These are phyloP conservation scores for Hymenotorrendiella dingleyae DNA, from an alignment of 2,329 filamentous ascomycete species.

Conservation along the genomic window DNA sequence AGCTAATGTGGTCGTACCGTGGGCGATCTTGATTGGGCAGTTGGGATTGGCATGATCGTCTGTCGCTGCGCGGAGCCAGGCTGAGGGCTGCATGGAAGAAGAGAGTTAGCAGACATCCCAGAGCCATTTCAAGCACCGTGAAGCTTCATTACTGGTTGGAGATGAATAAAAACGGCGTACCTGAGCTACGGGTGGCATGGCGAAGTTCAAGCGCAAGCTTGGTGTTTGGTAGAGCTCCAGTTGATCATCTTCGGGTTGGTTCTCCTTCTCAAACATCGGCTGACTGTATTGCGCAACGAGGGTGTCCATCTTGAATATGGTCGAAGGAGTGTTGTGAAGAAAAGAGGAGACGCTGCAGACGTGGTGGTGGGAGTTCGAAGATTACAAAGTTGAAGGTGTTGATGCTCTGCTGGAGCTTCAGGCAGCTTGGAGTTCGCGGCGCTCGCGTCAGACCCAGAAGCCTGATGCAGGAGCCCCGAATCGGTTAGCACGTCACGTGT, in stretches of 20 bases:
- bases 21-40: conserved; percentile 98
- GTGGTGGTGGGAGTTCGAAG: conserved; percentile 3
- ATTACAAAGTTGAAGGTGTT: conserved; percentile 22
- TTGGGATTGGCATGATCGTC: conserved; percentile 95
- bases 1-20: conserved; percentile 95
- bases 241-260: conserved; percentile 65
- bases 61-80: conserved; percentile 93
- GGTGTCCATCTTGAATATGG: conserved; percentile 64
- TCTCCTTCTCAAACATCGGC: conserved; percentile 66
- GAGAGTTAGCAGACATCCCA: conserved; percentile 14
- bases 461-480: conserved; percentile 6
- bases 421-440: conserved; percentile 26
- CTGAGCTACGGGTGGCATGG: conserved; percentile 86
- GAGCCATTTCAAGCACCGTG: no score
- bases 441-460: conserved; percentile 7
- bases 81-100: conserved; percentile 57
- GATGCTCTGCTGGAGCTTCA: conserved; percentile 19
- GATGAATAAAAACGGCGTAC: conserved; percentile 40
- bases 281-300: conserved; percentile 89
- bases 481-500: conserved; percentile 7
- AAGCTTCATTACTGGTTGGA: no score
- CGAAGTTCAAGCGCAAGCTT: conserved; percentile 85
- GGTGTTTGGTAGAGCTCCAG: conserved; percentile 68
- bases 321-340: conserved; percentile 14
- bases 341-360: conserved; percentile 10